A percentile compares a stretch with the other conserved stretches of the same genome.
Conservation (phyloP, 345 rosid species). For the Citrus sinensis region DVS_A1.0 CM039168.1:1326001-1326500, state of each 20-base stretch:
- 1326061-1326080: conserved; percentile 39
- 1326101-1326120: conserved; percentile 6
- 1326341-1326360: conserved; percentile 78
- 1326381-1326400: conserved; percentile 41
- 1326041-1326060: conserved; percentile 31
- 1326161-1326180: neutral
- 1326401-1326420: conserved; percentile 27
- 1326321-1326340: conserved; percentile 91
- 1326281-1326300: conserved; percentile 88
- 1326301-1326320: conserved; percentile 68
- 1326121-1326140: neutral
- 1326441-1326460: neutral
- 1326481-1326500: neutral
- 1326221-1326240: conserved; percentile 65
- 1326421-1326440: neutral
- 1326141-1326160: neutral
- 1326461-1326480: neutral
- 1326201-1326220: conserved; percentile 62
- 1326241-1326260: conserved; percentile 43
- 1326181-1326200: conserved; percentile 46
- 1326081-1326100: conserved; percentile 41
- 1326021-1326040: conserved; percentile 9
- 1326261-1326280: conserved; percentile 53
- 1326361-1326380: conserved; percentile 46
- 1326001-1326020: neutral